phyloP scores from a whole-genome alignment of 805 yeast species.

The Metschnikowia drakensbergensis region DNA sequence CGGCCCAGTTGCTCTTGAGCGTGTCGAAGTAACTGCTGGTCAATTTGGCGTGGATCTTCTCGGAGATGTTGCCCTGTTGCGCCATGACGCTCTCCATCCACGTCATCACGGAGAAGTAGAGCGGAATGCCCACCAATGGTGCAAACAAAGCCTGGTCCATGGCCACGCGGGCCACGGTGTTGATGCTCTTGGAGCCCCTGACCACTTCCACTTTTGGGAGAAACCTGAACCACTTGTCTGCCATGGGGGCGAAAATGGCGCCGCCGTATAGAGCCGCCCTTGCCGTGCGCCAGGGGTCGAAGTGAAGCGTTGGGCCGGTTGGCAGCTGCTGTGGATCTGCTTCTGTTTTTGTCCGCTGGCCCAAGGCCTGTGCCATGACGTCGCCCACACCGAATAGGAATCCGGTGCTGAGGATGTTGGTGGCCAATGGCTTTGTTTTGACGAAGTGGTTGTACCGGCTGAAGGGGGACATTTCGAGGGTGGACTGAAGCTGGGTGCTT shows the following conservation, averaged over 20 bases:
- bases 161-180: conserved; percentile 45
- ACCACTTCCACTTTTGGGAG: conserved; percentile 45
- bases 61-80: conserved; percentile 33
- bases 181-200: conserved; percentile 12
- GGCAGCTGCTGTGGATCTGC: background rate
- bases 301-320: conserved; percentile 17
- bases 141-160: conserved; percentile 76
- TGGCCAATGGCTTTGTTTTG: conserved; percentile 36
- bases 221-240: conserved; percentile 63
- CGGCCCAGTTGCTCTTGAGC: conserved; percentile 67
- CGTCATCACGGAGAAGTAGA: conserved; percentile 67
- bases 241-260: conserved; percentile 70
- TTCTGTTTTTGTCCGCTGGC: conserved; percentile 1
- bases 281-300: conserved; percentile 52
- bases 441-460: conserved; percentile 25
- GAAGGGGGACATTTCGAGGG: conserved; percentile 9
- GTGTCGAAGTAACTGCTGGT: conserved; percentile 61
- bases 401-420: conserved; percentile 50
- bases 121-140: conserved; percentile 66
- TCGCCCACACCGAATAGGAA: conserved; percentile 73
- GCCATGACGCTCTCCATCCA: conserved; percentile 48
- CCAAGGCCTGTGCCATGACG: conserved; percentile 57
- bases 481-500: too few relatives aligned
- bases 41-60: conserved; percentile 41
- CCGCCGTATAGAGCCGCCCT: conserved; percentile 73